Evolutionary conservation across 129 eudicot species (phyloP).

Genomic region (sunflower (Helianthus annuus)): DNA sequence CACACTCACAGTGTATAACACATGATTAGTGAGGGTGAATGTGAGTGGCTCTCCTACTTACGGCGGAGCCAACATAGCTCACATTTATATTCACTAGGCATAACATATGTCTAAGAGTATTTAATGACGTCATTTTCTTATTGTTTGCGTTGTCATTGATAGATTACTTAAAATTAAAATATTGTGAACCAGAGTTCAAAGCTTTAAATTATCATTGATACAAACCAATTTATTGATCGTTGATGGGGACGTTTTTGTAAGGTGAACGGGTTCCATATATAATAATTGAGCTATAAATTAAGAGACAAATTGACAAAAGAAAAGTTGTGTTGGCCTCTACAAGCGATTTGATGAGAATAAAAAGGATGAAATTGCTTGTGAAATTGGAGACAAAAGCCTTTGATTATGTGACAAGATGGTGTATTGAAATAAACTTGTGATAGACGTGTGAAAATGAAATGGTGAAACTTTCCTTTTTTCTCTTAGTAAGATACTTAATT

Average conservation of each 20-base stretch:
- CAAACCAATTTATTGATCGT: background rate
- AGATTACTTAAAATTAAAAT: no score
- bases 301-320: background rate
- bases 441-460: background rate
- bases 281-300: slow-evolving; percentile 6
- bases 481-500: no score
- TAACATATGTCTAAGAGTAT: no score
- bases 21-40: no score
- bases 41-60: no score
- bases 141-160: no score
- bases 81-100: no score
- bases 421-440: background rate
- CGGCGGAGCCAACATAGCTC: no score
- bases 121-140: no score
- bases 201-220: background rate
- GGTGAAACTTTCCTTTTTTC: background rate
- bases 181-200: no score
- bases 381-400: slow-evolving; percentile 19
- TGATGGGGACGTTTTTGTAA: background rate
- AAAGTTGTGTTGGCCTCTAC: background rate
- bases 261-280: background rate
- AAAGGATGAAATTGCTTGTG: background rate
- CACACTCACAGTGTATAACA: no score
- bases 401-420: slow-evolving; percentile 5
- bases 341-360: background rate